phyloP scores from a whole-genome alignment of 1,139 yeast genomes.

The Wickerhamomyces sp. region DNA sequence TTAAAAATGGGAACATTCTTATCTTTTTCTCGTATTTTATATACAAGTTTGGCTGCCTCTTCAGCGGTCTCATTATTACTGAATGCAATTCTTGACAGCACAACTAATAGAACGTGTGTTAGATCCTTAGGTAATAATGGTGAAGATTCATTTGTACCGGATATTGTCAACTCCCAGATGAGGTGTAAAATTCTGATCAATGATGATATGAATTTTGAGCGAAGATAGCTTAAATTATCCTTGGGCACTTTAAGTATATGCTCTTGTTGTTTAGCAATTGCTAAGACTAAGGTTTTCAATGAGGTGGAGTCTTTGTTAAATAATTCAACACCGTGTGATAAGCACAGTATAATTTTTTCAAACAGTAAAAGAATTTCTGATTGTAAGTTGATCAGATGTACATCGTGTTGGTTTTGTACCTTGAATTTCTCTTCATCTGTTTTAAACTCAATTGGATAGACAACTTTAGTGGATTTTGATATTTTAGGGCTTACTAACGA shows the following conservation, averaged over 20 bases:
- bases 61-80: slow-evolving; percentile 39
- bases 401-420: slow-evolving; percentile 35
- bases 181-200: slow-evolving; percentile 20
- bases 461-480: slow-evolving; percentile 13
- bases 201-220: slow-evolving; percentile 40
- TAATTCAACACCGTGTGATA: slow-evolving; percentile 30
- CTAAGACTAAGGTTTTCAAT: slow-evolving; percentile 41
- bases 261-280: slow-evolving; percentile 51
- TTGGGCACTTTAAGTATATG: slow-evolving; percentile 44
- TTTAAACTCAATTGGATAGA: slow-evolving; percentile 10
- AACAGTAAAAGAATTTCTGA: slow-evolving; percentile 40
- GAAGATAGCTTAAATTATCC: slow-evolving; percentile 34
- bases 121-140: slow-evolving; percentile 29
- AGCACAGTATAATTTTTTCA: slow-evolving; percentile 38
- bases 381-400: slow-evolving; percentile 37
- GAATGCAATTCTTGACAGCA: slow-evolving; percentile 54
- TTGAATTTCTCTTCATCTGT: slow-evolving; percentile 5
- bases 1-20: slow-evolving; percentile 34
- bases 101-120: slow-evolving; percentile 36
- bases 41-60: slow-evolving; percentile 34
- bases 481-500: slow-evolving; percentile 19
- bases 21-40: slow-evolving; percentile 26
- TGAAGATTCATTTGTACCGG: slow-evolving; percentile 22
- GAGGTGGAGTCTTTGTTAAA: slow-evolving; percentile 30
- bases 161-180: slow-evolving; percentile 20